phyloP scores from a whole-genome alignment of 305 asterid genomes.

The Solanum hybrid region DNA sequence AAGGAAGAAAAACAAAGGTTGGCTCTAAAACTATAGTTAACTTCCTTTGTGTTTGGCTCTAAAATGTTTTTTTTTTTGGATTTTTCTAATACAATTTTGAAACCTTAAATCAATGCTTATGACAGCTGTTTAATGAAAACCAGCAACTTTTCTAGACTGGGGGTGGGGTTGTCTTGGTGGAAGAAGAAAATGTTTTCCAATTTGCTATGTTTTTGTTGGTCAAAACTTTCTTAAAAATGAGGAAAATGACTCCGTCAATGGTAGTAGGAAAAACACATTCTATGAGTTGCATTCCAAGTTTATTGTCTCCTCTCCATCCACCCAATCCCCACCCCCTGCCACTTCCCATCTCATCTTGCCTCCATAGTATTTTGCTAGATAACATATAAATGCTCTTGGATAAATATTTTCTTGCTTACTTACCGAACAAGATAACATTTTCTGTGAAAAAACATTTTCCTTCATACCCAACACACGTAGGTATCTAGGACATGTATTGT shows the following conservation, averaged over 20 bases:
- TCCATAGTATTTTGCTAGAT: background rate
- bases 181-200: background rate
- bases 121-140: background rate
- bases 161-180: background rate
- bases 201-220: background rate
- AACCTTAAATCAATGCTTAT: background rate
- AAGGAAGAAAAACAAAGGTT: conserved; percentile 74
- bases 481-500: background rate
- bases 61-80: background rate
- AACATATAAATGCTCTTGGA: background rate
- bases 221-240: background rate
- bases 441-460: background rate
- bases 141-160: background rate
- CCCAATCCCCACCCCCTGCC: background rate
- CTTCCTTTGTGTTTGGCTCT: background rate
- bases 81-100: background rate
- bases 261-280: background rate
- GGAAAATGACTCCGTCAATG: background rate
- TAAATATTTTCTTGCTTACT: background rate
- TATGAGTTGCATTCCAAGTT: background rate
- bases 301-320: background rate
- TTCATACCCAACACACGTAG: background rate
- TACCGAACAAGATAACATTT: background rate
- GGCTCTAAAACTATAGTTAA: conserved; percentile 6
- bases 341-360: background rate